Conservation (phyloP, 2,329 filamentous ascomycete genomes). For the Sordariomycetes sp. region DNA sequence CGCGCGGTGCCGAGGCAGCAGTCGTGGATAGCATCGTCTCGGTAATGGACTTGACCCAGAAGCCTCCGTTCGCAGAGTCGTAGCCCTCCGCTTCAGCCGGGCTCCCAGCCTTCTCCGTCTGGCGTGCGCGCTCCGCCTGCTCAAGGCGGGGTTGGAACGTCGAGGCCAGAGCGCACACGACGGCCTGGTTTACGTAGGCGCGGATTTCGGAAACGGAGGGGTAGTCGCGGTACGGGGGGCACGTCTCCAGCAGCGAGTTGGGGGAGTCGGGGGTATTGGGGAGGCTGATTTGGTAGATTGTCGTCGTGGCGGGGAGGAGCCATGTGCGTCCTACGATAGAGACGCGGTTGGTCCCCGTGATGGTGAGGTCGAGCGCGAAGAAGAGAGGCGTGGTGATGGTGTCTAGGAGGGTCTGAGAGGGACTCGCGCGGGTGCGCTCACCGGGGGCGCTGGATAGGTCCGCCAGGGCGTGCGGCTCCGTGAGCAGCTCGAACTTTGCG, state of each 20-base stretch:
- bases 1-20: neutral
- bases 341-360: conserved; percentile 28
- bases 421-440: conserved; percentile 25
- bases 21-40: neutral
- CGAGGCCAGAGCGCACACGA: conserved; percentile 23
- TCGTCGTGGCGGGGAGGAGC: conserved; percentile 27
- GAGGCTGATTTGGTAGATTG: conserved; percentile 28
- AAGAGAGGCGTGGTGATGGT: conserved; percentile 8
- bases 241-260: conserved; percentile 21
- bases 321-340: conserved; percentile 30
- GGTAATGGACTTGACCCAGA: neutral
- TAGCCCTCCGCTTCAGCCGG: neutral
- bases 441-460: conserved; percentile 15
- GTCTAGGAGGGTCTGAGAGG: conserved; percentile 19
- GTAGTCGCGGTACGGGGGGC: conserved; percentile 31
- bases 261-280: conserved; percentile 10
- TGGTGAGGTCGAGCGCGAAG: conserved; percentile 26
- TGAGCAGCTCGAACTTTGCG: conserved; percentile 27
- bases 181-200: conserved; percentile 30
- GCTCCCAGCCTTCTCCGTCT: neutral
- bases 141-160: conserved; percentile 17
- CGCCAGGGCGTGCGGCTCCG: conserved; percentile 17
- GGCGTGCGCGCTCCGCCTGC: conserved; percentile 12
- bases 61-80: neutral
- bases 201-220: conserved; percentile 26